Evolutionary conservation across 345 rosid species (phyloP).

Genomic region (Trapa incisa): DNA sequence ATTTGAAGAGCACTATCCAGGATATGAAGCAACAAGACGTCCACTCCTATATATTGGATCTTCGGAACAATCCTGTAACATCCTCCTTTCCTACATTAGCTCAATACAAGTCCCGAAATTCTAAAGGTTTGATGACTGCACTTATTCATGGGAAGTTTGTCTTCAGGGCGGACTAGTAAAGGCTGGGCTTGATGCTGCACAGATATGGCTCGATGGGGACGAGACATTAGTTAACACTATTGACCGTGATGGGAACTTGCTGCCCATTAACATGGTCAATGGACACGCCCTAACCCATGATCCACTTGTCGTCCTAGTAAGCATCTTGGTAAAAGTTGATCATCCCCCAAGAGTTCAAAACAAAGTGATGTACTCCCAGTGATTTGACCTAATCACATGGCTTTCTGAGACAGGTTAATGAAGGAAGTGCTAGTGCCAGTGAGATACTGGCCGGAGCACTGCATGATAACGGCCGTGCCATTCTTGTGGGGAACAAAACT

Average conservation of each 20-base stretch:
- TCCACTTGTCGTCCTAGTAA: conserved; percentile 84
- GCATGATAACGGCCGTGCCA: conserved; percentile 85
- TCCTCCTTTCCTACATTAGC: conserved; percentile 1
- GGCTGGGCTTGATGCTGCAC: conserved; percentile 87
- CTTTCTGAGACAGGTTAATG: conserved; percentile 50
- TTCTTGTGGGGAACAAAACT: conserved; percentile 75
- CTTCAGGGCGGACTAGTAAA: conserved; percentile 79
- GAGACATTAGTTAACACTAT: conserved; percentile 82
- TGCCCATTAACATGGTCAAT: conserved; percentile 57
- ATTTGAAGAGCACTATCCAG: conserved; percentile 47
- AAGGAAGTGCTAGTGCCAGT: conserved; percentile 93
- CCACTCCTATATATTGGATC: conserved; percentile 68
- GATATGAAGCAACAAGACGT: conserved; percentile 76
- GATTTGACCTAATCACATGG: not conserved
- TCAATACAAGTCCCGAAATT: not conserved
- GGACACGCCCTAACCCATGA: conserved; percentile 84
- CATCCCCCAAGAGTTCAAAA: not conserved
- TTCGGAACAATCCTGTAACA: conserved; percentile 72
- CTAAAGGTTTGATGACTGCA: not conserved
- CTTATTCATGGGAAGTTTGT: not conserved
- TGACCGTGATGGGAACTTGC: conserved; percentile 64
- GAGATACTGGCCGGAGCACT: conserved; percentile 88
- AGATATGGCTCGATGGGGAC: conserved; percentile 81
- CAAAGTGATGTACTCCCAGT: not conserved
- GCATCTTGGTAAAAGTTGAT: conserved; percentile 8